Base-by-base conservation (phyloP, 2,329 filamentous ascomycete genomes). In the Aspergillus ibericus region DNA sequence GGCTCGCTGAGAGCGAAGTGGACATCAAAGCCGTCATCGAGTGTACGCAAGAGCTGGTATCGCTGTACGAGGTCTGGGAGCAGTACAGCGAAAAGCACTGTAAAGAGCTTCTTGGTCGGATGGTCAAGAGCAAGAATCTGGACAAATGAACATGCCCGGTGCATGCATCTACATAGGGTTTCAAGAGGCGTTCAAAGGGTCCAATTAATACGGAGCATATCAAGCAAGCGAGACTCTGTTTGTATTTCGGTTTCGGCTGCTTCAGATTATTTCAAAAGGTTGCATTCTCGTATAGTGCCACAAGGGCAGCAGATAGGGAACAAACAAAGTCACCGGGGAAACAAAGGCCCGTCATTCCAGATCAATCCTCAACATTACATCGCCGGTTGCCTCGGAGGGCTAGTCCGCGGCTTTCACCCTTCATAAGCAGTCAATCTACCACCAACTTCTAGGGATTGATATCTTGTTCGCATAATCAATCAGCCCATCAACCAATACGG, bases 21-120 rank as follows among this genome's bases (percentile, higher is more conserved):
- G 91, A 96, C 68, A 89, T 96, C 68, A 86, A 91, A 64, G 89
- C 87, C 32, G 88, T 96, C 74, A 89, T 96, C 52, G 91, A 96
- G 75, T 92, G 90, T 69, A 93, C 91, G 0, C 93, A 97, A 76
- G 93, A 96, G 77, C 84, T 96, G 62, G 91, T 97, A 54, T 93
- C 91, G 3, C 85, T 96, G 63, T 96, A 96, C 72, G 91, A 96
- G 70, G 77, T 85, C 1, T 89, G 86, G 86, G 87, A 89, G 64
- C 79, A 80, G 59, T 89, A 87, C 69, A 85, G 78, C 55, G 86
- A 89, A 68, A 86, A 88, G 72, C 78, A 79, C 13, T 86, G 85
- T 68, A 88, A 86, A 72, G 87, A 89, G 62, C 77, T 83, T 62
- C 82, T 89, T 66, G 80, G 80, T 8, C 81, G 84, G 63, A 86